A percentile compares a stretch with the other conserved stretches of the same genome.
Conservation (phyloP, 73 alveolate species). For the Stentor roeselii region DNA sequence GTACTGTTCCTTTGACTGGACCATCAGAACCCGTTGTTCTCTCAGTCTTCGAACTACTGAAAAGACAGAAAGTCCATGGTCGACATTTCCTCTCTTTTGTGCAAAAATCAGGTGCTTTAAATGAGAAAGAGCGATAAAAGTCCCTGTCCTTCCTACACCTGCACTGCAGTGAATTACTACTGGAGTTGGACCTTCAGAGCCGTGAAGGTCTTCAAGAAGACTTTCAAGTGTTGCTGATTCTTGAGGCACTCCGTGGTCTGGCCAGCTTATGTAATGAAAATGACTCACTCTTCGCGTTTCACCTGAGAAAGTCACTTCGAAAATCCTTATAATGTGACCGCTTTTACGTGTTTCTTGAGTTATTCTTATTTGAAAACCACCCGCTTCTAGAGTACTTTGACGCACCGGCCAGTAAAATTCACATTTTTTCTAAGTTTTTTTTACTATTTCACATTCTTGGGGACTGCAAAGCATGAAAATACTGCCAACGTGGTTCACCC, state of each 20-base stretch:
- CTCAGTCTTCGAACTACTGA: conserved; percentile 69
- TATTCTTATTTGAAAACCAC: background rate
- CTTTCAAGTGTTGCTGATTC: conserved; percentile 38
- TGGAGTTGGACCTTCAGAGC: conserved; percentile 30
- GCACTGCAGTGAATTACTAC: conserved; percentile 87
- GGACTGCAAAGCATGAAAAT: conserved; percentile 72
- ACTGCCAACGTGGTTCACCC: conserved; percentile 57
- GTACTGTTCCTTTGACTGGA: conserved; percentile 67
- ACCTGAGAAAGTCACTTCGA: conserved; percentile 20
- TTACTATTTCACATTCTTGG: conserved; percentile 46
- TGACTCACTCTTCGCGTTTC: conserved; percentile 42
- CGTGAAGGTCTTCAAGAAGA: conserved; percentile 9
- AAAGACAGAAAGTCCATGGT: conserved; percentile 53
- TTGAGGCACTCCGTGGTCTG: conserved; percentile 80
- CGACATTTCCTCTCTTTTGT: conserved; percentile 16
- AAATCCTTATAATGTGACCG: background rate
- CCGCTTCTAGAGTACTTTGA: background rate
- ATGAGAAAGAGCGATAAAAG: conserved; percentile 30
- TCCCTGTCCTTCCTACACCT: conserved; percentile 92
- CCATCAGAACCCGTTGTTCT: conserved; percentile 61
- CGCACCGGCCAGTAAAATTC: conserved; percentile 32
- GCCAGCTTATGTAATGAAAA: conserved; percentile 77
- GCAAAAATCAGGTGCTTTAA: conserved; percentile 1
- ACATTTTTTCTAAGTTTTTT: conserved; percentile 32
- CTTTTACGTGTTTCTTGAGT: conserved; percentile 12